Percentiles rank a stretch among this genome's conserved stretches.
These are phyloP conservation scores for Inga laurina DNA, from an alignment of 306 rosid species.

Conservation along the genomic window DNA sequence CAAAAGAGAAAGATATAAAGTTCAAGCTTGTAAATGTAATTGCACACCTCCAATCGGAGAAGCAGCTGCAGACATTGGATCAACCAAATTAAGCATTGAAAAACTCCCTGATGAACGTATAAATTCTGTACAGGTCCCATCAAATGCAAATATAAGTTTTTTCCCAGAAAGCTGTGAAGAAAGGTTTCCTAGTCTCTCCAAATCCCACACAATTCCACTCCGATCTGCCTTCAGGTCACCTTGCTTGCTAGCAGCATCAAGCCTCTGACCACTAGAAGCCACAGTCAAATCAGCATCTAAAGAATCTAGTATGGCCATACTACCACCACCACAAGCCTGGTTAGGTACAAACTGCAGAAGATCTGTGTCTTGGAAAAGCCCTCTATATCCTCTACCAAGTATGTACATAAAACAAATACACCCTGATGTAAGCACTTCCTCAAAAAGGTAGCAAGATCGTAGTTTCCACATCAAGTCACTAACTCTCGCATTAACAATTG, in stretches of 20 bases:
- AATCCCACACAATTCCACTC: constrained; percentile 99
- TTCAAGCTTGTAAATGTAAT: constrained; percentile 20
- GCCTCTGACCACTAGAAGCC: constrained; percentile 74
- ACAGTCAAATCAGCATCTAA: constrained; percentile 78
- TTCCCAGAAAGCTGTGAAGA: constrained; percentile 94
- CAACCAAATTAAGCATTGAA: constrained; percentile 94
- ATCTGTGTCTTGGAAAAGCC: constrained; percentile 95
- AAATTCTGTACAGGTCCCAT: constrained; percentile 85
- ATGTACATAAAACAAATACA: constrained; percentile 95
- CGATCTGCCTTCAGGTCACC: constrained; percentile 88
- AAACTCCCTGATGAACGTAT: constrained; percentile 74
- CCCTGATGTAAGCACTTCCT: constrained; percentile 93
- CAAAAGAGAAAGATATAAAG: constrained; percentile 17
- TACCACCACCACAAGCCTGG: constrained; percentile 99
- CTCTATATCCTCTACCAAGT: constrained; percentile 99
- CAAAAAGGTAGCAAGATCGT: constrained; percentile 97
- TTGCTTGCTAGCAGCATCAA: constrained; percentile 68
- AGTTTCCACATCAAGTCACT: constrained; percentile 88
- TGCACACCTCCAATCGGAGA: constrained; percentile 98
- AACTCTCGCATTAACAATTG: constrained; percentile 74
- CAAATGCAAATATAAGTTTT: constrained; percentile 97
- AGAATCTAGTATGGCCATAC: constrained; percentile 98
- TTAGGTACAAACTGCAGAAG: constrained; percentile 96
- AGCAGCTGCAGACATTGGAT: constrained; percentile 99
- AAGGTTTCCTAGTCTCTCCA: constrained; percentile 91